A percentile compares a stretch with the other conserved stretches of the same genome.
phyloP scores from a whole-genome alignment of 139 green algal species.

The Chlorella sp. region DNA sequence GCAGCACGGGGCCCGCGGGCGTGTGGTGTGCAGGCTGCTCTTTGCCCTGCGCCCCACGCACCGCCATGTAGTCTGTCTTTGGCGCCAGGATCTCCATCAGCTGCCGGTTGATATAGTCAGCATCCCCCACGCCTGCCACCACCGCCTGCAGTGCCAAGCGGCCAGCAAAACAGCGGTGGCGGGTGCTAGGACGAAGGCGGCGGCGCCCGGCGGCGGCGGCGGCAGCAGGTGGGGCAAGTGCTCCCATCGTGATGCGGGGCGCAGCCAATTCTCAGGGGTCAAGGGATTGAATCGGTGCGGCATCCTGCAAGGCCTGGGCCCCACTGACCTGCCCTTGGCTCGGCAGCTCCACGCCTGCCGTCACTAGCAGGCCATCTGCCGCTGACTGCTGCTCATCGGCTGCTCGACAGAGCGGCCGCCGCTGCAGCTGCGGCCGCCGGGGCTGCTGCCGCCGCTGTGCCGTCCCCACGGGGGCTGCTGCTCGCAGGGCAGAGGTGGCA shows the following conservation, averaged over 20 bases:
- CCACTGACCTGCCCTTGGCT: conserved; percentile 14
- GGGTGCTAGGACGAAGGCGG: neutral
- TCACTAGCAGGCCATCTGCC: neutral
- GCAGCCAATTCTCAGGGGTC: neutral
- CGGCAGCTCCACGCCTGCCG: conserved; percentile 18
- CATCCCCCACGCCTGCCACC: conserved; percentile 37
- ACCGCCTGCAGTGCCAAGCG: conserved; percentile 34
- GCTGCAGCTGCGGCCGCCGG: conserved; percentile 1
- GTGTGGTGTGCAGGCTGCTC: no score
- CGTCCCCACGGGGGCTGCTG: no score
- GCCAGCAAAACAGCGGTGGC: neutral
- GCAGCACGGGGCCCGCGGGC: no score
- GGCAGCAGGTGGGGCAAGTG: neutral
- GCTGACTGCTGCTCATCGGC: neutral
- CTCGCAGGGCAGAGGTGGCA: no score
- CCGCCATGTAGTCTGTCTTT: conserved; percentile 72
- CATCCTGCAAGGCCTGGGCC: neutral
- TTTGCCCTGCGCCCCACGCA: conserved; percentile 15
- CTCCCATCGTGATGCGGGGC: neutral
- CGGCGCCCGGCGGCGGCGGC: neutral
- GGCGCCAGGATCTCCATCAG: conserved; percentile 57
- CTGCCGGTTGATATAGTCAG: conserved; percentile 41
- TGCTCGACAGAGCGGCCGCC: neutral
- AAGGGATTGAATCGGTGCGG: no score
- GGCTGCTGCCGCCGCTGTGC: neutral